These are phyloP conservation scores for Pseudogymnoascus sp. DNA, from an alignment of 2,329 filamentous ascomycete species.

Conservation along the genomic window DNA sequence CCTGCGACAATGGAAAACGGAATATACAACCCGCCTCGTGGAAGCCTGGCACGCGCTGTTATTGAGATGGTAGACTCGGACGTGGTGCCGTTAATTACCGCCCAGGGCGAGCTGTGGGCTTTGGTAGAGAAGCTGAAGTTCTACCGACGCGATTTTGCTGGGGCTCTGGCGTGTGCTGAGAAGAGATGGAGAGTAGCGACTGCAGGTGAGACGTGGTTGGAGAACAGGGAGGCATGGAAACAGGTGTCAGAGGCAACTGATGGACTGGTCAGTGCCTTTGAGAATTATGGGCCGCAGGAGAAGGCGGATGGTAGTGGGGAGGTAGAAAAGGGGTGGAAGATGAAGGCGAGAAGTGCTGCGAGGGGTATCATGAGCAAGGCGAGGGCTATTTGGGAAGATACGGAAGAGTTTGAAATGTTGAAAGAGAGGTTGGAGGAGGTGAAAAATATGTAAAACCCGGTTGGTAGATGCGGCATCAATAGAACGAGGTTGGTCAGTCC, in stretches of 20 bases:
- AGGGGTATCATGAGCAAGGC: constrained; percentile 75
- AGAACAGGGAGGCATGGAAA: constrained; percentile 43
- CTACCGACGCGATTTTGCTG: constrained; percentile 61
- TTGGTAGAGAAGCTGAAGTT: constrained; percentile 62
- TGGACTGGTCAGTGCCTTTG: constrained; percentile 72
- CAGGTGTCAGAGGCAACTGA: constrained; percentile 60
- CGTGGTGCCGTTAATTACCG: constrained; percentile 76
- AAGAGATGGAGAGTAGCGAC: constrained; percentile 76
- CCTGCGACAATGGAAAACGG: constrained; percentile 21
- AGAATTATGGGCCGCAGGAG: constrained; percentile 61
- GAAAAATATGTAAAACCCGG: constrained; percentile 25
- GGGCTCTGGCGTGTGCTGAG: constrained; percentile 75
- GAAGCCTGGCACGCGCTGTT: constrained; percentile 53
- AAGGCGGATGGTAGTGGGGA: constrained; percentile 48
- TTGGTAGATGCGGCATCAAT: background rate
- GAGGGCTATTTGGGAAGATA: constrained; percentile 75
- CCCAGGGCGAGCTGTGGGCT: constrained; percentile 66
- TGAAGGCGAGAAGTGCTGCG: constrained; percentile 78
- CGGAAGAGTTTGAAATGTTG: constrained; percentile 55
- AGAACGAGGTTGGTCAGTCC: background rate
- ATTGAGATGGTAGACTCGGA: constrained; percentile 64
- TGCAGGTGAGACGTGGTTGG: constrained; percentile 30
- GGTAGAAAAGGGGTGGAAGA: constrained; percentile 75
- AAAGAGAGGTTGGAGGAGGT: constrained; percentile 47
- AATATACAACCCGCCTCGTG: constrained; percentile 40